Evolutionary conservation across 768 basidiomycete species (phyloP).

Genomic region (Amyloporia xantha): DNA sequence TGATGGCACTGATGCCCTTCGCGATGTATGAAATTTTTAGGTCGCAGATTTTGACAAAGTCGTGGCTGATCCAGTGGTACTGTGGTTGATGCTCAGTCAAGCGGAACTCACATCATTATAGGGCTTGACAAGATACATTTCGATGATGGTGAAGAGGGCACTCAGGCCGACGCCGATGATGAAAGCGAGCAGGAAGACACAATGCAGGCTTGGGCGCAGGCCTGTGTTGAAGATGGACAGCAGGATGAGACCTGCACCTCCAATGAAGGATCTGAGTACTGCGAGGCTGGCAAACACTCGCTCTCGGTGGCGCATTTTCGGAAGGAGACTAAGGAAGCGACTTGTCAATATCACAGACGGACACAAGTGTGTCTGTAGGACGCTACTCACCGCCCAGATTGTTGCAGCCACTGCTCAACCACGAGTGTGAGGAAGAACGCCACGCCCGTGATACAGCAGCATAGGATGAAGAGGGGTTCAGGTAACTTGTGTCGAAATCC

Average conservation of each 20-base stretch:
- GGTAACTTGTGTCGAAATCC: conserved; percentile 61
- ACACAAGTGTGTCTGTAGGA: background rate
- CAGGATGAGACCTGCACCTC: conserved; percentile 60
- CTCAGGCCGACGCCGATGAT: too few relatives aligned
- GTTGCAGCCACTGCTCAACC: conserved; percentile 63
- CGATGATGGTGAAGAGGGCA: conserved; percentile 66
- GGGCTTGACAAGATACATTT: conserved; percentile 36
- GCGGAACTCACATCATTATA: background rate
- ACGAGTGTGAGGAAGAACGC: too few relatives aligned
- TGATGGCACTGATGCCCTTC: conserved; percentile 53
- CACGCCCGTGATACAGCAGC: conserved; percentile 55
- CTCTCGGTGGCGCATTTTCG: conserved; percentile 53
- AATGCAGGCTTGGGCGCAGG: too few relatives aligned
- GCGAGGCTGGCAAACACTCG: conserved; percentile 57
- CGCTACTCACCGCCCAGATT: conserved; percentile 46
- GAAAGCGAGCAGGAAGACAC: too few relatives aligned
- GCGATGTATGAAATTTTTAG: conserved; percentile 49
- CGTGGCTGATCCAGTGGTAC: too few relatives aligned
- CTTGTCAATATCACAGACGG: too few relatives aligned
- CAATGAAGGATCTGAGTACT: conserved; percentile 54
- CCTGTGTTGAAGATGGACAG: too few relatives aligned
- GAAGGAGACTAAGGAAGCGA: conserved; percentile 39
- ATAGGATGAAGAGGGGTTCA: conserved; percentile 74
- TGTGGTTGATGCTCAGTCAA: background rate
- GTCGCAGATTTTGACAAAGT: conserved; percentile 27